Evolutionary conservation across 73 alveolate species (phyloP).

Genomic region (Tetrahymena elliotti): DNA sequence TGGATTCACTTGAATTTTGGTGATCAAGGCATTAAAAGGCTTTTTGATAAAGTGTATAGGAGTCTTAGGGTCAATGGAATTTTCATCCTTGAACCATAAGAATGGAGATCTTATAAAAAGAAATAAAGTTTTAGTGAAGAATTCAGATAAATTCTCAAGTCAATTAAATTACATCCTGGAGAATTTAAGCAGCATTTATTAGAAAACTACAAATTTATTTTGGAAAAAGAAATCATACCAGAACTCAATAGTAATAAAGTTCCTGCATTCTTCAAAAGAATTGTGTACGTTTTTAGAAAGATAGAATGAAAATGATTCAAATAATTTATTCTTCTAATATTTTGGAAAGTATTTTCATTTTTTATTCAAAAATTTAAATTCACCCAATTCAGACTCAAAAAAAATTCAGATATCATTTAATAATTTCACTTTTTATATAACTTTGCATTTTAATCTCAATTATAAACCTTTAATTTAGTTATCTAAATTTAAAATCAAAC

Average conservation of each 20-base stretch:
- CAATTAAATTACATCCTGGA: conserved; percentile 49
- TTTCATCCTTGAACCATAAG: conserved; percentile 62
- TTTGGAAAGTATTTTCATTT: too few relatives aligned
- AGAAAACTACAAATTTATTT: background rate
- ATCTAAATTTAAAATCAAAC: too few relatives aligned
- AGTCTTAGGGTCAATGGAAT: conserved; percentile 48
- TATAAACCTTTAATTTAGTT: too few relatives aligned
- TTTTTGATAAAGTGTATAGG: conserved; percentile 54
- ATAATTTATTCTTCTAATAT: background rate
- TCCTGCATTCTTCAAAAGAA: background rate
- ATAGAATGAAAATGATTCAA: background rate
- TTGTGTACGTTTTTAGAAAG: background rate
- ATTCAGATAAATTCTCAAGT: conserved; percentile 18
- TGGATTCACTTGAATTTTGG: conserved; percentile 86
- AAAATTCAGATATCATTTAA: too few relatives aligned
- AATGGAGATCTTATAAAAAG: conserved; percentile 72
- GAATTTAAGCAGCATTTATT: conserved; percentile 29
- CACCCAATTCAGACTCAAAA: too few relatives aligned
- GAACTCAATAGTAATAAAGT: background rate
- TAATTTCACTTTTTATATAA: too few relatives aligned
- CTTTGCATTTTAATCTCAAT: too few relatives aligned
- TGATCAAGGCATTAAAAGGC: conserved; percentile 63
- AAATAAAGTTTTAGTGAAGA: conserved; percentile 32
- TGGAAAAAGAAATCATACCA: background rate
- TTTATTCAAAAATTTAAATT: too few relatives aligned